A percentile compares a stretch with the other conserved stretches of the same genome.
Conservation (phyloP, 495 filamentous ascomycete genomes). For the Trichocladium antarcticum region DNA sequence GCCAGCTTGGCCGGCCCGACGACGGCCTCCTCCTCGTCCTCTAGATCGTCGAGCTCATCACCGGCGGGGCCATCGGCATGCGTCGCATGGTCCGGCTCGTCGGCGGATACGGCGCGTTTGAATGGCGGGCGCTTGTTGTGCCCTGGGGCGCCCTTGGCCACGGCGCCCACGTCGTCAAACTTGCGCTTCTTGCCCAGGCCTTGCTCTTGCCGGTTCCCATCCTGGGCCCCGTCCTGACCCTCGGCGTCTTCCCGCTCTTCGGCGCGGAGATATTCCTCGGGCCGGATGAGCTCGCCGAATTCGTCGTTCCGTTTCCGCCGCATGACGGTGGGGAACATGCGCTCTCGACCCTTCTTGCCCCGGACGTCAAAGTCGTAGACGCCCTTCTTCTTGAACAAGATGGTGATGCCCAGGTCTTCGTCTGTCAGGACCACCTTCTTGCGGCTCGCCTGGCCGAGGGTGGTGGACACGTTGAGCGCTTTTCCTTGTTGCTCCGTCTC, state of each 20-base stretch:
- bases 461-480: slow-evolving; percentile 75
- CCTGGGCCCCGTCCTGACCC: slow-evolving; percentile 41
- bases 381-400: slow-evolving; percentile 76
- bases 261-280: slow-evolving; percentile 86
- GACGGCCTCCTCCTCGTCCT: slow-evolving; percentile 47
- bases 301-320: slow-evolving; percentile 74
- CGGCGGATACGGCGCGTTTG: slow-evolving; percentile 22
- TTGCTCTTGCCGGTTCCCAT: slow-evolving; percentile 41
- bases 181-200: slow-evolving; percentile 85
- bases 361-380: slow-evolving; percentile 87
- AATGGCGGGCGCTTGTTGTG: slow-evolving; percentile 33
- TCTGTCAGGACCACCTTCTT: slow-evolving; percentile 73
- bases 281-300: slow-evolving; percentile 83
- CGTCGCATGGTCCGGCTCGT: slow-evolving; percentile 33
- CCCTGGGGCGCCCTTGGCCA: slow-evolving; percentile 28
- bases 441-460: slow-evolving; percentile 65
- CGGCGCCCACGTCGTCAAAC: slow-evolving; percentile 62
- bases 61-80: slow-evolving; percentile 30
- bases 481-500: slow-evolving; percentile 87
- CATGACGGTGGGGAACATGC: slow-evolving; percentile 81
- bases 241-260: slow-evolving; percentile 85
- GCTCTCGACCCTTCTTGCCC: slow-evolving; percentile 86
- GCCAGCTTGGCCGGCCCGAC: slow-evolving; percentile 66
- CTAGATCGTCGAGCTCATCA: slow-evolving; percentile 43
- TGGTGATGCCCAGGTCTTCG: slow-evolving; percentile 79